A percentile compares a stretch with the other conserved stretches of the same genome.
phyloP scores from a whole-genome alignment of 345 rosid genomes.

The Rhizophora mangle region DNA sequence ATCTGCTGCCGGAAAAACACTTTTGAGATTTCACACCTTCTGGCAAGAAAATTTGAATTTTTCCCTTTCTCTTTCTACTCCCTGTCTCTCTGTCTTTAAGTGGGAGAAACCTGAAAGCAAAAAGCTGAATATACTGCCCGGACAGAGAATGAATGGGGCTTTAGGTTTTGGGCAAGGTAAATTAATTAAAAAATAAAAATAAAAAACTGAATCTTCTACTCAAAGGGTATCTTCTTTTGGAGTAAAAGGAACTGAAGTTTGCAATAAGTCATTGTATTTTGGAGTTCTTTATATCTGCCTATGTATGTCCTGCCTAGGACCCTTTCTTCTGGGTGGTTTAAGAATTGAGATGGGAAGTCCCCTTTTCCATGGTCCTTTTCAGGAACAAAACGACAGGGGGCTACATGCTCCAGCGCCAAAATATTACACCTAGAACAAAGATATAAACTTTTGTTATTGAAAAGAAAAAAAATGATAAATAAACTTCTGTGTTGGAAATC shows the following conservation, averaged over 20 bases:
- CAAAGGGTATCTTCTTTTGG: conserved; percentile 35
- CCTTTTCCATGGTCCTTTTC: too few species aligned
- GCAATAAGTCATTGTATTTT: not conserved
- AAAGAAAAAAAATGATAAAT: too few species aligned
- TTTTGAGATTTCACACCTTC: conserved; percentile 17
- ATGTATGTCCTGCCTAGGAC: too few species aligned
- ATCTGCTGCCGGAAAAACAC: conserved; percentile 3
- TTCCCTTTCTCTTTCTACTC: not conserved
- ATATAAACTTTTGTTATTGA: too few species aligned
- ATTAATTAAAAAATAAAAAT: not conserved
- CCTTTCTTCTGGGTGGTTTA: too few species aligned
- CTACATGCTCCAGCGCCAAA: too few species aligned
- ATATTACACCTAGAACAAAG: too few species aligned
- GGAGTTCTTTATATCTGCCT: too few species aligned
- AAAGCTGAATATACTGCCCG: conserved; percentile 34
- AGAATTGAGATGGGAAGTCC: too few species aligned
- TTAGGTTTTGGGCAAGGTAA: conserved; percentile 17
- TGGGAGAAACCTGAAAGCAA: conserved; percentile 3
- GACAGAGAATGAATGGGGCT: not conserved
- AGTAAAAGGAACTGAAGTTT: conserved; percentile 11
- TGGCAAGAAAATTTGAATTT: conserved; percentile 25
- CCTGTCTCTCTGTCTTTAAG: conserved; percentile 4
- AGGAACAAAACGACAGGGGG: too few species aligned
- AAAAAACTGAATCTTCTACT: conserved; percentile 26
- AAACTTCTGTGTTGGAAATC: too few species aligned